Evolutionary conservation across 2,329 filamentous ascomycete genomes (phyloP).

Genomic region (Atkinsonella hypoxylon): DNA sequence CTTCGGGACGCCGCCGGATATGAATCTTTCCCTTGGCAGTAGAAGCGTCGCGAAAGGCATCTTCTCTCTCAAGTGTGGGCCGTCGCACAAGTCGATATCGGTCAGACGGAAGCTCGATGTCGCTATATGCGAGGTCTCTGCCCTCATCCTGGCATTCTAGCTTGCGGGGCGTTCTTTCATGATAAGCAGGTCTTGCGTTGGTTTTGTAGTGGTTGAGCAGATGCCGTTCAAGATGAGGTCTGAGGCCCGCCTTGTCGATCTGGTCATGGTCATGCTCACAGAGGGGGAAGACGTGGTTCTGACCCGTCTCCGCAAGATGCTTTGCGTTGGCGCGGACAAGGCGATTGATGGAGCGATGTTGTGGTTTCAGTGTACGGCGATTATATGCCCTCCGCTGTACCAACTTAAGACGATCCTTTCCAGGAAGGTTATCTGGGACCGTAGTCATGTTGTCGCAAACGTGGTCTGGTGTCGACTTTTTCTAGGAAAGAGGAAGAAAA

Average conservation of each 20-base stretch:
- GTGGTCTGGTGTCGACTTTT: neutral
- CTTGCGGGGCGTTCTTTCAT: neutral
- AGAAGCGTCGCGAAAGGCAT: slow-evolving; percentile 31
- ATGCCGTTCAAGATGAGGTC: slow-evolving; percentile 7
- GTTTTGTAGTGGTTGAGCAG: slow-evolving; percentile 6
- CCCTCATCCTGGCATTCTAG: slow-evolving; percentile 18
- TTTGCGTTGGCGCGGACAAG: slow-evolving; percentile 21
- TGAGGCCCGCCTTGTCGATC: slow-evolving; percentile 12
- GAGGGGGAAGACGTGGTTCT: slow-evolving; percentile 4
- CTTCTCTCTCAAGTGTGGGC: slow-evolving; percentile 33
- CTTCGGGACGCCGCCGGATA: slow-evolving; percentile 12
- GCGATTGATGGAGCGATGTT: slow-evolving; percentile 10
- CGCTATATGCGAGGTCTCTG: slow-evolving; percentile 22
- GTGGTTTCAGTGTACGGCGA: slow-evolving; percentile 2
- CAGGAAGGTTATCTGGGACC: neutral
- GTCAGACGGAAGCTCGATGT: slow-evolving; percentile 26
- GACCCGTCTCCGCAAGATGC: slow-evolving; percentile 14
- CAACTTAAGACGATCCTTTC: neutral
- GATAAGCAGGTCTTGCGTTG: neutral
- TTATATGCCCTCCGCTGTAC: slow-evolving; percentile 1
- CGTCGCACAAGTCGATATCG: slow-evolving; percentile 19
- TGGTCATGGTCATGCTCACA: slow-evolving; percentile 6
- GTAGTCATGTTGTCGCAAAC: neutral
- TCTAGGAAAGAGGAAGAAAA: neutral
- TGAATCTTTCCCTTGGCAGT: slow-evolving; percentile 23